Percentiles rank a stretch among this genome's conserved stretches.
These are phyloP conservation scores for Actinomortierella wolfii DNA, from an alignment of 371 early-diverging fungal species.

Conservation along the genomic window DNA sequence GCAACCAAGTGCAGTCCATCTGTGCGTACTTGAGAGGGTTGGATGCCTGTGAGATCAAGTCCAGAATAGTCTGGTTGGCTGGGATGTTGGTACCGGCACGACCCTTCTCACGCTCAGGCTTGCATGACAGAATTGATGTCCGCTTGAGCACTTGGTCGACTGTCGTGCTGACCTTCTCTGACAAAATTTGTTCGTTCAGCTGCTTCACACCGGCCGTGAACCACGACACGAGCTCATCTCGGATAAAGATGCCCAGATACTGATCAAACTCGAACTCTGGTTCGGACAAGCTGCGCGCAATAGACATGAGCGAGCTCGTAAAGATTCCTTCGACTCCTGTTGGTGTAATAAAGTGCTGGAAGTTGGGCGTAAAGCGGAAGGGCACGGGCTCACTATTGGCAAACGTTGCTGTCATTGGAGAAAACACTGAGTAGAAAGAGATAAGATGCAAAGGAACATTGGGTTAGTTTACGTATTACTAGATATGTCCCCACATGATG, in stretches of 20 bases:
- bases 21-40: constrained; percentile 92
- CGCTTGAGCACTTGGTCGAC: constrained; percentile 74
- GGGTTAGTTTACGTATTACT: no score
- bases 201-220: constrained; percentile 64
- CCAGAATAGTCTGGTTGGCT: constrained; percentile 80
- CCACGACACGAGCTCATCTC: constrained; percentile 89
- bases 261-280: constrained; percentile 85
- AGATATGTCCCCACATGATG: not conserved
- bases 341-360: constrained; percentile 92
- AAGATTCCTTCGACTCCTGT: constrained; percentile 94
- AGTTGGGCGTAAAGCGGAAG: constrained; percentile 96
- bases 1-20: constrained; percentile 90
- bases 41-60: constrained; percentile 87
- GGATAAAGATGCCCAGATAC: constrained; percentile 82
- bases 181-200: constrained; percentile 64
- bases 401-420: constrained; percentile 41
- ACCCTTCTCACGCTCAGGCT: constrained; percentile 75
- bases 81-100: constrained; percentile 51
- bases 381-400: constrained; percentile 85
- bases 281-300: constrained; percentile 77
- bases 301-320: constrained; percentile 78
- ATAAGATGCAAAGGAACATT: constrained; percentile 4
- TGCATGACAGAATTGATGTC: constrained; percentile 75
- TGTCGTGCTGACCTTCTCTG: constrained; percentile 68
- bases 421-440: constrained; percentile 18